Base-by-base conservation (phyloP, 345 rosid genomes). In the Salix caprea region DNA sequence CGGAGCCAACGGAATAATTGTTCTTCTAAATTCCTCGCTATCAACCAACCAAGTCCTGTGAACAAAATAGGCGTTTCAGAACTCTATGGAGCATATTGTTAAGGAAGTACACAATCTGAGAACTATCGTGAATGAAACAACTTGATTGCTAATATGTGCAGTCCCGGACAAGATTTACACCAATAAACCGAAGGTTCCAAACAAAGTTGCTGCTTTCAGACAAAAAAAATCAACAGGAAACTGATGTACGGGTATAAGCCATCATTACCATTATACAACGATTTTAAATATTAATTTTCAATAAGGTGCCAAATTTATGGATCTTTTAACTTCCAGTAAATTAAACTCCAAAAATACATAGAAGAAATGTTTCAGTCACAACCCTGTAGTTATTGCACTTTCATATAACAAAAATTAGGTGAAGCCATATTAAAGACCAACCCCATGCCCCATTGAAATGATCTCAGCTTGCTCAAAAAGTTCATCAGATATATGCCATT, bases 1-100 rank as follows among this genome's bases (percentile, higher is more conserved):
- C 97, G 88, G 13, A 95, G 82, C 99, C 99, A 93, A 64, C 90
- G 95, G 69, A 93, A 91, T 71, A 95, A 76, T 81, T 93, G 97
- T 70, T 93, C 97, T 87, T 93, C 99, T 70, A 95, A 76, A 24
- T 85, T 90, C 80, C 86, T 91, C 82, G 97, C 99, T 82, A 95
- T 90, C 71, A 91, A 79, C 75, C 90, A 87, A 65, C 99, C 99
- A 74, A 95, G 78, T 75, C 97, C 97, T 95, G 84, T 28, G 76
- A 79, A 67, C 16, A 77, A 73, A 11, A 42, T 34, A 39, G 65
- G 79, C 18, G 24, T 65, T 60, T 65, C 52, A 80, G 19, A 69
- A 37, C 65, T 14, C 2, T 5, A 70, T 26, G 52, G 54, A 56
- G 28, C 60, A 65, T 13, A 32, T 26, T 44, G 21, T 37, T 46